Percentiles rank a stretch among this genome's conserved stretches.
Conservation (phyloP, 83 land plant genomes). For the Thuja plicata region DNA sequence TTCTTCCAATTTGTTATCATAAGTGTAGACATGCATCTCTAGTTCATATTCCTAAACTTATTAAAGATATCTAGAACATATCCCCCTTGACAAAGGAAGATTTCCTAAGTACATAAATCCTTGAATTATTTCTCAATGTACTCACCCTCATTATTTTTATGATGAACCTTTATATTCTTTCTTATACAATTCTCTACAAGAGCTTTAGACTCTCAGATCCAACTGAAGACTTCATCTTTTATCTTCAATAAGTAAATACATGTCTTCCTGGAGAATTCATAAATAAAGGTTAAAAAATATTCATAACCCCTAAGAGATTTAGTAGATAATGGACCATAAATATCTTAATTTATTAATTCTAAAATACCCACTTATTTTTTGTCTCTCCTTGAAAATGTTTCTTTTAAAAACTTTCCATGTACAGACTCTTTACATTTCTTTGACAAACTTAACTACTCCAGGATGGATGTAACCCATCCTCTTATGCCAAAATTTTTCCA, state of each 20-base stretch:
- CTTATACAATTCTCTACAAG: conserved; percentile 15
- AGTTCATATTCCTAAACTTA: too few species aligned
- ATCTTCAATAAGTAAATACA: too few species aligned
- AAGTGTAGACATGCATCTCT: too few species aligned
- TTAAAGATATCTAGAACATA: too few species aligned
- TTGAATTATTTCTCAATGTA: conserved; percentile 1
- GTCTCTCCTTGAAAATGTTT: neutral
- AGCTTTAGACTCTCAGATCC: conserved; percentile 17
- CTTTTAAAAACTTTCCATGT: neutral
- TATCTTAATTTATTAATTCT: conserved; percentile 13
- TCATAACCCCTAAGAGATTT: too few species aligned
- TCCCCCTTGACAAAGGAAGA: too few species aligned
- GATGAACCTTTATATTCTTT: conserved; percentile 12
- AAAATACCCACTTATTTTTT: neutral
- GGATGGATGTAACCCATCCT: neutral
- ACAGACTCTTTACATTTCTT: neutral
- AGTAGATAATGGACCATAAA: conserved; percentile 19
- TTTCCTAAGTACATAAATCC: neutral
- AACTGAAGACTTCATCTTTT: conserved; percentile 8
- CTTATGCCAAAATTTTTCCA: neutral
- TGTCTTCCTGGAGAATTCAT: too few species aligned
- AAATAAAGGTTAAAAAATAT: too few species aligned
- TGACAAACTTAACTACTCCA: neutral
- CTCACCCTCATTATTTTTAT: too few species aligned
- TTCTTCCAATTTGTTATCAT: too few species aligned